A percentile compares a stretch with the other conserved stretches of the same genome.
phyloP scores from a whole-genome alignment of 768 basidiomycete genomes.

The Mycena belliarum region DNA sequence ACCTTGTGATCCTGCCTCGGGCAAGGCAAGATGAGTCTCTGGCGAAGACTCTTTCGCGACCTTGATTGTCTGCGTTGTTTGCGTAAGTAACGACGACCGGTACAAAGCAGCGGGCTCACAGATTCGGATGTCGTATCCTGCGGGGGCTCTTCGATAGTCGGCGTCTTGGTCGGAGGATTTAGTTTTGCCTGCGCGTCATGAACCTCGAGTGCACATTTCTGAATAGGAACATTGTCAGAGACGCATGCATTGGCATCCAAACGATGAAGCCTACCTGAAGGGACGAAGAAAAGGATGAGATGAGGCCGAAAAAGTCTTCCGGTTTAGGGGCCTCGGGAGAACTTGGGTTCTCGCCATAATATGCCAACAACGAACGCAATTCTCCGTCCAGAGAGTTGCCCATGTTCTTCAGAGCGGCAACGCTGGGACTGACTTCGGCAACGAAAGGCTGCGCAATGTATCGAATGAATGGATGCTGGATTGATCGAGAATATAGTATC shows the following conservation, averaged over 20 bases:
- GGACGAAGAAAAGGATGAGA: conserved; percentile 73
- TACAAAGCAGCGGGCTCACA: conserved; percentile 19
- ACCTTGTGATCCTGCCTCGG: conserved; percentile 39
- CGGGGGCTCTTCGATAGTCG: conserved; percentile 25
- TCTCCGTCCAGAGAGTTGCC: conserved; percentile 57
- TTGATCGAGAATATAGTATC: neutral
- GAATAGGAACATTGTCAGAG: conserved; percentile 12
- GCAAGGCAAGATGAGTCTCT: conserved; percentile 31
- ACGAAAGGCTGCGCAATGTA: conserved; percentile 47
- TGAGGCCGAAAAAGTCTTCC: conserved; percentile 80
- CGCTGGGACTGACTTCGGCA: conserved; percentile 44
- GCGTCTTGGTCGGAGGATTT: conserved; percentile 26
- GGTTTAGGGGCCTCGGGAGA: conserved; percentile 57
- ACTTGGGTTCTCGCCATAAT: conserved; percentile 78
- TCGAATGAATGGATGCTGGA: neutral
- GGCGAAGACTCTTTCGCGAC: conserved; percentile 24
- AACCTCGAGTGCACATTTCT: conserved; percentile 76
- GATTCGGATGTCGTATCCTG: conserved; percentile 23
- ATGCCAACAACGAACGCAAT: conserved; percentile 58
- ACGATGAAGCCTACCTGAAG: conserved; percentile 52
- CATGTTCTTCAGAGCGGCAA: conserved; percentile 70
- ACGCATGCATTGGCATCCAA: neutral
- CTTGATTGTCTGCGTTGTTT: conserved; percentile 45
- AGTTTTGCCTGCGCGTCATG: conserved; percentile 49
- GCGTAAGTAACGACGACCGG: conserved; percentile 5